Evolutionary conservation across 2,329 filamentous ascomycete genomes (phyloP).

Genomic region (Penicillium thymicola): DNA sequence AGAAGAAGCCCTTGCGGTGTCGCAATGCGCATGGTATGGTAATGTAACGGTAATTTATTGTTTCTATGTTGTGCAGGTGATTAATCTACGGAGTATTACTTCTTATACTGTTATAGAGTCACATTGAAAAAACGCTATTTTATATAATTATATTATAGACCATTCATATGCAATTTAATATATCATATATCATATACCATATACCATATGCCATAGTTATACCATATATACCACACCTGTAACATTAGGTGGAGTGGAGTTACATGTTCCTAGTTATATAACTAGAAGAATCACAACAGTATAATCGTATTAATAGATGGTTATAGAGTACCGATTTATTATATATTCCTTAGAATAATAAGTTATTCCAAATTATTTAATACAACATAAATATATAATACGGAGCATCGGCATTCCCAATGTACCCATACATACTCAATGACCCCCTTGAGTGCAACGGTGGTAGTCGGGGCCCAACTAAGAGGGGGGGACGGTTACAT

Average conservation of each 20-base stretch:
- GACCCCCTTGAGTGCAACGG: constrained; percentile 30
- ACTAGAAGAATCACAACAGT: not conserved
- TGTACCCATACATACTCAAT: constrained; percentile 21
- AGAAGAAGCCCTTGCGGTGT: constrained; percentile 24
- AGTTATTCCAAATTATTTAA: not conserved
- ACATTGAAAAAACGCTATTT: not conserved
- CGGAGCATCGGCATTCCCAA: constrained; percentile 8
- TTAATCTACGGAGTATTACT: not conserved
- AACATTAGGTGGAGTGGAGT: not conserved
- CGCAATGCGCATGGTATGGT: constrained; percentile 18
- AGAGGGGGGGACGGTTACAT: constrained; percentile 24
- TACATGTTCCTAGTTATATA: not conserved
- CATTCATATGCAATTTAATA: no score
- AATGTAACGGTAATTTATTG: constrained; percentile 10
- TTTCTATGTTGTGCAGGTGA: not conserved
- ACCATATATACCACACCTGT: not conserved
- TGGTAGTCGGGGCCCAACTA: constrained; percentile 24
- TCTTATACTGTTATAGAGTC: not conserved
- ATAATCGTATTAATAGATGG: not conserved
- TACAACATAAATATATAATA: not conserved
- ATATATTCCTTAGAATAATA: not conserved
- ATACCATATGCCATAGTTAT: not conserved
- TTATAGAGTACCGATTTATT: not conserved
- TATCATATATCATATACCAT: not conserved
- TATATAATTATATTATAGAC: not conserved